phyloP scores from a whole-genome alignment of 495 filamentous ascomycete genomes.

The Friedmanniomyces endolithicus region DNA sequence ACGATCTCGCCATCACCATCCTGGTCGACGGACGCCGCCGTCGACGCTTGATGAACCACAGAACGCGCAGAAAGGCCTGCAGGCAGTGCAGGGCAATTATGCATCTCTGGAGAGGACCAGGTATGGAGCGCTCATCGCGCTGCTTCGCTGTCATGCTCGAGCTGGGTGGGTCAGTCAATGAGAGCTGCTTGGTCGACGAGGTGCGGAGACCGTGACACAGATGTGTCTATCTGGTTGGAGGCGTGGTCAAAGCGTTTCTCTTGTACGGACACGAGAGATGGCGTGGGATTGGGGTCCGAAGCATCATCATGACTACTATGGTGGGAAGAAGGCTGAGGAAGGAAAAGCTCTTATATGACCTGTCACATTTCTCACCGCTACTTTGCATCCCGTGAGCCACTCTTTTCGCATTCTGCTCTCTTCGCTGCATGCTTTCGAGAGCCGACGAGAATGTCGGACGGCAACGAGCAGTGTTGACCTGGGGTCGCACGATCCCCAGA shows the following conservation, averaged over 20 bases:
- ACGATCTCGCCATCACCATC: neutral
- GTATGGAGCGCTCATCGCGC: neutral
- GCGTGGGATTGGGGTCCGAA: too few species aligned
- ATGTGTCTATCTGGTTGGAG: neutral
- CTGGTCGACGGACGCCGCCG: neutral
- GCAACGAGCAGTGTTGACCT: neutral
- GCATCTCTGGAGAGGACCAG: neutral
- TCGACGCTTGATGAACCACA: neutral
- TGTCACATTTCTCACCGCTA: conserved; percentile 16
- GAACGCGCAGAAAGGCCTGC: neutral
- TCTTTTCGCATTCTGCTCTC: neutral
- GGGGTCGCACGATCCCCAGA: neutral
- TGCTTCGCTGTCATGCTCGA: neutral
- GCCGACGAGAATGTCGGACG: neutral
- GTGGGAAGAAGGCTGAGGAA: neutral
- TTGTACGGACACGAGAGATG: neutral
- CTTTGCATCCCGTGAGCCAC: conserved; percentile 1
- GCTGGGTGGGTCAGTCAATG: neutral
- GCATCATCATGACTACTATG: neutral
- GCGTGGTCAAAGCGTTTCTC: too few species aligned
- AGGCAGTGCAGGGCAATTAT: too few species aligned
- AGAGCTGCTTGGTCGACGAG: conserved; percentile 1
- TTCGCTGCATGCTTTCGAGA: neutral
- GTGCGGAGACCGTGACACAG: conserved; percentile 3
- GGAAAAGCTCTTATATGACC: neutral